phyloP scores from a whole-genome alignment of 2,329 filamentous ascomycete genomes.

The Septoria petroselini region DNA sequence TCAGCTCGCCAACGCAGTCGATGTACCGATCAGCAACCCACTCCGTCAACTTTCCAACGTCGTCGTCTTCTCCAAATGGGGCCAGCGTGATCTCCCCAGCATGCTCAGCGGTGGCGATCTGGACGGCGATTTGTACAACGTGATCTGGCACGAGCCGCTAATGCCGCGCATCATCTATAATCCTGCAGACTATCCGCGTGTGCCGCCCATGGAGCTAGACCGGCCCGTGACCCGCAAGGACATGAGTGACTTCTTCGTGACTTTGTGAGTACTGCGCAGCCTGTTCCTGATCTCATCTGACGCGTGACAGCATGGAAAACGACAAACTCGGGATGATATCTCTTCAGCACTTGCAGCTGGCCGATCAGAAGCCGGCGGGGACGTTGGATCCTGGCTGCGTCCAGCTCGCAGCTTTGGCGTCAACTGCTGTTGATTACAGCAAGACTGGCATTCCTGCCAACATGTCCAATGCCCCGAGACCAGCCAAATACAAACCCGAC shows the following conservation, averaged over 20 bases:
- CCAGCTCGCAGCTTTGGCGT: slow-evolving; percentile 42
- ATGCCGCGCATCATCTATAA: slow-evolving; percentile 45
- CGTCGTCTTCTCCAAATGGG: slow-evolving; percentile 71
- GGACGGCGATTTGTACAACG: slow-evolving; percentile 76
- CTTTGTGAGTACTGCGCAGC: slow-evolving; percentile 51
- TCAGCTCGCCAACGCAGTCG: slow-evolving; percentile 60
- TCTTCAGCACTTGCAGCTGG: slow-evolving; percentile 43
- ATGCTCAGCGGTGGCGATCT: slow-evolving; percentile 78
- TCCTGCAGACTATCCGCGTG: slow-evolving; percentile 68
- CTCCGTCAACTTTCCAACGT: slow-evolving; percentile 66
- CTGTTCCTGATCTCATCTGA: slow-evolving; percentile 25
- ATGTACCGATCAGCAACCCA: slow-evolving; percentile 59
- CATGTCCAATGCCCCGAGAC: slow-evolving; percentile 47
- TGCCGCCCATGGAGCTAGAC: slow-evolving; percentile 57
- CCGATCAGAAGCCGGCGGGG: slow-evolving; percentile 38
- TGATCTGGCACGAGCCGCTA: slow-evolving; percentile 64
- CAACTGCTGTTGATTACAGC: slow-evolving; percentile 40
- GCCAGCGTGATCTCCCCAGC: slow-evolving; percentile 70
- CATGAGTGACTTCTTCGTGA: slow-evolving; percentile 78
- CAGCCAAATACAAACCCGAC: slow-evolving; percentile 45
- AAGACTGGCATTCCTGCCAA: slow-evolving; percentile 59
- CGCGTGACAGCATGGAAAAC: slow-evolving; percentile 58
- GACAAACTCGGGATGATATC: slow-evolving; percentile 46
- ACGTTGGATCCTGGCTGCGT: slow-evolving; percentile 39
- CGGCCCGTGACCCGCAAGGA: slow-evolving; percentile 60